Evolutionary conservation across 1,284 basidiomycete genomes (phyloP), one percentile per base, ranked within the genome.

Genomic region (Rhodotorula glutinis): DNA sequence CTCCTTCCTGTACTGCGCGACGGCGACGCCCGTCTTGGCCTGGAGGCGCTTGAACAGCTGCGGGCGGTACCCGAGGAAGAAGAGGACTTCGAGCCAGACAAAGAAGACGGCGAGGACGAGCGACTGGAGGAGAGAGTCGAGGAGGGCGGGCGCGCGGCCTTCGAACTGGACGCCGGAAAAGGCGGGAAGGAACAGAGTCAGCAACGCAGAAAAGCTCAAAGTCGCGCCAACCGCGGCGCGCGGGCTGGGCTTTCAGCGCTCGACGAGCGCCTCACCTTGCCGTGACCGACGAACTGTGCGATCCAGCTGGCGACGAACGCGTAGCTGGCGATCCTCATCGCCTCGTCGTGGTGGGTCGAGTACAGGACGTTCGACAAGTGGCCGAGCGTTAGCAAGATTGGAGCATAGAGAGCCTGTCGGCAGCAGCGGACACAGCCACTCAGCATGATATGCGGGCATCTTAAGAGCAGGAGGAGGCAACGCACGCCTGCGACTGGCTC

Each of bases 101-200:
- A 77, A 77, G 53, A 77, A 77, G 52, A 74, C 74, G 46, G 74
- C 74, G 46, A 75, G 69, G 13, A 75, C 74, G 55, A 75, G 63
- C 19, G 69, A 74, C 57, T 77, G 76, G 19, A 76, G 63, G 17
- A 76, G 65, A 30, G 69, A 74, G 55, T 75, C 74, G 58, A 77
- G 59, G 14, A 77, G 61, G 13, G 76, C 76, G 1, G 76, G 76
- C 14, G 76, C 76, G 30, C 76, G 71, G 25, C 74, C 74, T 66
- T 77, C 76, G 30, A 76, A 77, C 67, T 76, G 60, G 11, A 27
- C 21, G n/a, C 17, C 4, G 25, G 25, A 17, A 14, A 2, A 21
- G 9, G 25, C 5, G 43, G 53, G 2, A 53, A 30, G 33, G 33
- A 38, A 11, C 33, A 5, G 33, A 11, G 33, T 38, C 33, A 38